Percentiles rank a stretch among this genome's conserved stretches.
Conservation (phyloP, 176 grass and related monocot genomes). For the Guadua angustifolia region DNA sequence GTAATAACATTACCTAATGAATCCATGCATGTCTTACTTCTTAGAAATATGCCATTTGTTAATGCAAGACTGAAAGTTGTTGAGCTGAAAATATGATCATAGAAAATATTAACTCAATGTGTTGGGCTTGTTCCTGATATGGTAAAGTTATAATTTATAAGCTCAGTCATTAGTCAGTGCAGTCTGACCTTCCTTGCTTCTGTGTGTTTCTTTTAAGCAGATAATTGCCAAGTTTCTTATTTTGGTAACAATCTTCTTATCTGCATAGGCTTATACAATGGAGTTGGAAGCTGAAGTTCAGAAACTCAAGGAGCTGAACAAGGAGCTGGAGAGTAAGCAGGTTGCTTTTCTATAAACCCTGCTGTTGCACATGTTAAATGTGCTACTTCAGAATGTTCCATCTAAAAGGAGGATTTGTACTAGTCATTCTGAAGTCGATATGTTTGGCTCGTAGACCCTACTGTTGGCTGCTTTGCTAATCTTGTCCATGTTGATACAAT, state of each 20-base stretch:
- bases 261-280: conserved; percentile 77
- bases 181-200: background rate
- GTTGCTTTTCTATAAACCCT: conserved; percentile 41
- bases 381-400: background rate
- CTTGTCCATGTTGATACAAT: conserved; percentile 12
- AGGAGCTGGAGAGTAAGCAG: conserved; percentile 75
- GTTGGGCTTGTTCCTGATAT: background rate
- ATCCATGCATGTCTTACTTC: conserved; percentile 21
- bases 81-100: conserved; percentile 14
- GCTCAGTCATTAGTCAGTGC: background rate
- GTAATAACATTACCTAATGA: conserved; percentile 37
- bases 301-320: conserved; percentile 77
- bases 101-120: background rate
- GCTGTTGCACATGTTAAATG: conserved; percentile 8
- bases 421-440: background rate
- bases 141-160: background rate
- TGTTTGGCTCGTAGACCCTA: conserved; percentile 7
- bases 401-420: background rate
- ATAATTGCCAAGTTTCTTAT: background rate
- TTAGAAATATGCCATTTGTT: background rate
- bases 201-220: background rate
- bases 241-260: conserved; percentile 40
- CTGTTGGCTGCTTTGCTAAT: conserved; percentile 6
- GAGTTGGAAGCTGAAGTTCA: conserved; percentile 92
- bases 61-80: background rate